phyloP scores from a whole-genome alignment of 352 stramenopile species.

The Globisporangium sylvaticum region DNA sequence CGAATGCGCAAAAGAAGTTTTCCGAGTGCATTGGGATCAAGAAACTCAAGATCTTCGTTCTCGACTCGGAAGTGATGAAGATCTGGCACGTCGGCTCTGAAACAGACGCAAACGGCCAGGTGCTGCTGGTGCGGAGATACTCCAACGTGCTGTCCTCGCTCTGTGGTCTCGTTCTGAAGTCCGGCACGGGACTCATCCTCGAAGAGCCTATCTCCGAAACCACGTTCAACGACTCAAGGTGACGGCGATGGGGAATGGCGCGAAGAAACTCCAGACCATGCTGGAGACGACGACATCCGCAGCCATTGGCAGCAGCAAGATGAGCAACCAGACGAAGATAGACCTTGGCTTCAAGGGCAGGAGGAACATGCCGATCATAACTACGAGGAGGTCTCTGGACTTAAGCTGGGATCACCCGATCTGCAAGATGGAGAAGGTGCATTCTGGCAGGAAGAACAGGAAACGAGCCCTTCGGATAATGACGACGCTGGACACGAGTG shows the following conservation, averaged over 20 bases:
- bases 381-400: too few relatives aligned
- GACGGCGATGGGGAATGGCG: not conserved
- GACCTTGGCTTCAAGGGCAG: not conserved
- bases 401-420: not conserved
- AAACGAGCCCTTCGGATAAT: not conserved
- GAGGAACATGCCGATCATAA: too few relatives aligned
- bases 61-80: constrained; percentile 45
- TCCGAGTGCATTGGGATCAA: constrained; percentile 57
- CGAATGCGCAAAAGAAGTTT: constrained; percentile 46
- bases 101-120: constrained; percentile 16
- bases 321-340: not conserved
- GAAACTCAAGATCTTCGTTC: constrained; percentile 61
- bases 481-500: not conserved
- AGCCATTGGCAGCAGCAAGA: not conserved
- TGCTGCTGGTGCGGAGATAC: constrained; percentile 49
- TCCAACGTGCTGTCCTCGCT: constrained; percentile 57
- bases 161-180: constrained; percentile 35
- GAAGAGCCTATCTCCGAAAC: constrained; percentile 43
- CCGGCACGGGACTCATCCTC: constrained; percentile 22
- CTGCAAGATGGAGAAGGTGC: not conserved
- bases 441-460: not conserved
- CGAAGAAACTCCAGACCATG: not conserved
- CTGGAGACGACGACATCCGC: not conserved
- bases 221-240: constrained; percentile 47
- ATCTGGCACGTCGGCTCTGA: constrained; percentile 49